A percentile compares a stretch with the other conserved stretches of the same genome.
Conservation (phyloP, 495 filamentous ascomycete species). For the Penicillium cosmopolitanum region DNA sequence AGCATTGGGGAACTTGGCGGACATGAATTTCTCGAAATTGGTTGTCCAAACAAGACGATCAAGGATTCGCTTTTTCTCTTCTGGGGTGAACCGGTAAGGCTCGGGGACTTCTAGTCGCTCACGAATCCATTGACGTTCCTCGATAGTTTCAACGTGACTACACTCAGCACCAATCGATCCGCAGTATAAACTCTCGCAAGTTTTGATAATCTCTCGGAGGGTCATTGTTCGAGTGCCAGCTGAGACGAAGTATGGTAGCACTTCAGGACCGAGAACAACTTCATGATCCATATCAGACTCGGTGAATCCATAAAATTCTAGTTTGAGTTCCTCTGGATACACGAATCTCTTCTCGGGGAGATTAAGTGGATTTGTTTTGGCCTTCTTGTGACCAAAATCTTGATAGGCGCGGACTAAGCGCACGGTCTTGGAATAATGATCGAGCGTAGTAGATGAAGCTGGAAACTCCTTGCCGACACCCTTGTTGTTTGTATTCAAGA, state of each 20-base stretch:
- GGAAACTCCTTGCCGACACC: slow-evolving; percentile 94
- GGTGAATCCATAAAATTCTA: slow-evolving; percentile 93
- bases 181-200: slow-evolving; percentile 95
- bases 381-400: slow-evolving; percentile 96
- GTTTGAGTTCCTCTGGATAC: slow-evolving; percentile 87
- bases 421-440: slow-evolving; percentile 97
- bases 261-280: slow-evolving; percentile 90
- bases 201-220: slow-evolving; percentile 86
- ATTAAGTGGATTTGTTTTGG: slow-evolving; percentile 92
- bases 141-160: slow-evolving; percentile 96
- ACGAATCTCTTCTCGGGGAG: slow-evolving; percentile 81
- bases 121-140: slow-evolving; percentile 97
- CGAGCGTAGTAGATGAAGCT: slow-evolving; percentile 90
- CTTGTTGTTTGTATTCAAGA: slow-evolving; percentile 68
- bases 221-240: slow-evolving; percentile 89
- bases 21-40: slow-evolving; percentile 91
- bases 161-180: slow-evolving; percentile 96
- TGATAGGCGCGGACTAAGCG: slow-evolving; percentile 95
- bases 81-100: slow-evolving; percentile 92
- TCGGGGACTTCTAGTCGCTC: slow-evolving; percentile 90
- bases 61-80: slow-evolving; percentile 96
- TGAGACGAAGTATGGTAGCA: slow-evolving; percentile 88
- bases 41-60: slow-evolving; percentile 98
- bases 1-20: slow-evolving; percentile 98
- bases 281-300: slow-evolving; percentile 93